These are phyloP conservation scores for Atkinsonella hypoxylon DNA, from an alignment of 2,329 filamentous ascomycete genomes.

Conservation along the genomic window DNA sequence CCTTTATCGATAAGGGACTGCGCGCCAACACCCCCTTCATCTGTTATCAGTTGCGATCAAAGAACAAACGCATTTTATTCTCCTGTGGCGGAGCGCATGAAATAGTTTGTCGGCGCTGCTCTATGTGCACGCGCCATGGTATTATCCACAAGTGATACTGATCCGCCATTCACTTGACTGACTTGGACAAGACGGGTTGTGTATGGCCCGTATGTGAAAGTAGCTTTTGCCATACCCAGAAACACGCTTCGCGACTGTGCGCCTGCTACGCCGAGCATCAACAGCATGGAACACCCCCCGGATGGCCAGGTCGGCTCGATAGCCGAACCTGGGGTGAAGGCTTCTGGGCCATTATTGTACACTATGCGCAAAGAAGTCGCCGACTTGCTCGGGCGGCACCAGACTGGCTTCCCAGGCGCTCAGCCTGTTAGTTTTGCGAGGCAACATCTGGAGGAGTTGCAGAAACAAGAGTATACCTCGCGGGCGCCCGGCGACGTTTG, in stretches of 20 bases:
- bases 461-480: conserved; percentile 54
- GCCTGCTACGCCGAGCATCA: neutral
- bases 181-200: neutral
- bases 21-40: neutral
- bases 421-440: conserved; percentile 89
- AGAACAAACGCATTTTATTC: neutral
- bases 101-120: neutral
- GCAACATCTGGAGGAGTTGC: conserved; percentile 71
- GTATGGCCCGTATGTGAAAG: neutral
- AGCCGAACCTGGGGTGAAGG: conserved; percentile 52
- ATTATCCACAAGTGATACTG: neutral
- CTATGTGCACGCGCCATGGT: neutral
- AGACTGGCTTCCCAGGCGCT: conserved; percentile 68
- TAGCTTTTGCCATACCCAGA: neutral
- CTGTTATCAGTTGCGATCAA: neutral
- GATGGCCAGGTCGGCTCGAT: conserved; percentile 36
- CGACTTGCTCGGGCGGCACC: conserved; percentile 56
- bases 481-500: too few species aligned
- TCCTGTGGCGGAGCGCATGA: neutral
- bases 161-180: neutral
- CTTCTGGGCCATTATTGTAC: conserved; percentile 45
- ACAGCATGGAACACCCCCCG: conserved; percentile 17
- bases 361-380: conserved; percentile 63
- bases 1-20: neutral
- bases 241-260: neutral